Evolutionary conservation across 108 stramenopile genomes (phyloP), one percentile per base, ranked within the genome.

Genomic region (Conticribra weissflogii): DNA sequence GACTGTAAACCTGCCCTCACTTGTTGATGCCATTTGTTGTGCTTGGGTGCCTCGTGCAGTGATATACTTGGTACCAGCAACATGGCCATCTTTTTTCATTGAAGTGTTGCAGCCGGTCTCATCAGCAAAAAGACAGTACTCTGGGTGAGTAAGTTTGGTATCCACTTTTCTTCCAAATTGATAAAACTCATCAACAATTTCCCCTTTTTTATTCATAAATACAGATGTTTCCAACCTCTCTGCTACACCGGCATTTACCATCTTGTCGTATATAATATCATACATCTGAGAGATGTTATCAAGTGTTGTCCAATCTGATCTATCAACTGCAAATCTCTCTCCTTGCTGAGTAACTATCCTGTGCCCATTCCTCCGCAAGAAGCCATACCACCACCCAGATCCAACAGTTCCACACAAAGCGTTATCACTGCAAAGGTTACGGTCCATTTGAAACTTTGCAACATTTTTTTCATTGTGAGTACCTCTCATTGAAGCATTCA

Each of bases 1-100:
- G 0, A 22, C 2, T 19, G 58, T 59, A 19, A 59, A 59, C 22
- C 36, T 31, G 14, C 17, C 36, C 21, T 59, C 34, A 2, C 18
- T 33, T 18, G 17, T 34, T 33, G 58, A 59, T 21, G 2, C n/a
- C 3, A 33, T 16, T 36, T 21, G 17, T 36, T 22, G 18, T 21
- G 33, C 58, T 3, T 59, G 19, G 1, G 19, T 3, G 28, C 29
- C 5, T 2, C 19, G 19, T 21, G 33, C 31, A 22, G 25, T 21
- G n/a, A 59, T 33, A 22, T 36, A 59, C n/a, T 18, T 33, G 4
- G 17, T 27, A 3, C 58, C 36, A 18, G 33, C 58, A 41, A 16
- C 17, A 33, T 59, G 58, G 21, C 58, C 33, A 41, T 59, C 33
- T 9, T 36, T 33, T 33, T 59, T 59, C 36, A 36, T 33, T 3